Percentiles rank a stretch among this genome's conserved stretches.
These are phyloP conservation scores for Fonsecaea nubica DNA, from an alignment of 2,329 filamentous ascomycete species.

Conservation along the genomic window DNA sequence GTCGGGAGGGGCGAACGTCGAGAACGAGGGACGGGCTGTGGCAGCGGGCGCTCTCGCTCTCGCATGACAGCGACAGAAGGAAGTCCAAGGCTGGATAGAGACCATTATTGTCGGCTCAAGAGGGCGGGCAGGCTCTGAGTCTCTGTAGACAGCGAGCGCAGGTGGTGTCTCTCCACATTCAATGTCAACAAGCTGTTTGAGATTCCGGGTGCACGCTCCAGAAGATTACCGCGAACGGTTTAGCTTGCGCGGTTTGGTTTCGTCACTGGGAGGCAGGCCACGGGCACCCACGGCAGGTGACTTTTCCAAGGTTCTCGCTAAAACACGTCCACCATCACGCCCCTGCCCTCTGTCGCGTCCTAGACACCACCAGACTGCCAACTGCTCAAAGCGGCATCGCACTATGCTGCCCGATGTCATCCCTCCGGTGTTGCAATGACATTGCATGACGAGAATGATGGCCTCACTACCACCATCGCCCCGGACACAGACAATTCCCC, in stretches of 20 bases:
- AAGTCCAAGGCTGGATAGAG: constrained; percentile 14
- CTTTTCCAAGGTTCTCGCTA: neutral
- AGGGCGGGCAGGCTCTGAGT: neutral
- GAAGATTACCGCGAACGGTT: constrained; percentile 1
- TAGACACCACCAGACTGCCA: neutral
- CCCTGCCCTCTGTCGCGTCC: constrained; percentile 13
- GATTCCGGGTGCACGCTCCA: constrained; percentile 20
- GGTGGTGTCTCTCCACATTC: constrained; percentile 7
- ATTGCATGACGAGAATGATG: constrained; percentile 24
- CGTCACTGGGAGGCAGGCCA: neutral
- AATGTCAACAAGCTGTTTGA: constrained; percentile 30
- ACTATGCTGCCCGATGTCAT: constrained; percentile 15
- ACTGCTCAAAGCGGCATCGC: neutral
- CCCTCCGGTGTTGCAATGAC: constrained; percentile 26
- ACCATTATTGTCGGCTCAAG: constrained; percentile 11
- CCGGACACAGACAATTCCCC: neutral
- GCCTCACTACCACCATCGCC: constrained; percentile 13
- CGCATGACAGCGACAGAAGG: constrained; percentile 49
- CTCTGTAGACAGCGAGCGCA: constrained; percentile 9
- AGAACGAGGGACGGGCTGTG: constrained; percentile 31
- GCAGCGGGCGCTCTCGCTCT: constrained; percentile 42
- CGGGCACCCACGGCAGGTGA: neutral
- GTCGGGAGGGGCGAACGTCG: constrained; percentile 45
- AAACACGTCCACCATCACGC: constrained; percentile 15
- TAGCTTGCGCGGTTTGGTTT: constrained; percentile 6